Evolutionary conservation across 2,329 filamentous ascomycete genomes (phyloP).

Genomic region (Coniella lustricola): DNA sequence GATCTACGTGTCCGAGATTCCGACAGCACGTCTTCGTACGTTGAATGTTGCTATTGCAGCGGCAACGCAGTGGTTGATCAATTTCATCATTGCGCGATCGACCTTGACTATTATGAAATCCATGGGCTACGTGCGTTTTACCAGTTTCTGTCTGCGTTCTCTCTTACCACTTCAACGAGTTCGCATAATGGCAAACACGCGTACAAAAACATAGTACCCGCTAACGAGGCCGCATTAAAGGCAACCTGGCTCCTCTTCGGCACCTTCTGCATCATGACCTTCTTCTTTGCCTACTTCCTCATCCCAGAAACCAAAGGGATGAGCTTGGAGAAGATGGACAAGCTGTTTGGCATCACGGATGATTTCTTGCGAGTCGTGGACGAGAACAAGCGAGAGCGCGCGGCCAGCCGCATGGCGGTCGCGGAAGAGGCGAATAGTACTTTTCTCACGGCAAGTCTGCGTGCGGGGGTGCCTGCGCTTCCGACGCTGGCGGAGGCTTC

Average conservation of each 20-base stretch:
- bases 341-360: conserved; percentile 52
- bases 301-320: conserved; percentile 66
- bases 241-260: conserved; percentile 66
- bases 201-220: not conserved
- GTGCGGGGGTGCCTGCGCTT: not conserved
- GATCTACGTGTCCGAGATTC: conserved; percentile 59
- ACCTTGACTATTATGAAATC: conserved; percentile 61
- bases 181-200: too few relatives aligned
- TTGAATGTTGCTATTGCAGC: conserved; percentile 55
- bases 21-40: conserved; percentile 48
- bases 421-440: not conserved
- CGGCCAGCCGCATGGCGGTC: conserved; percentile 2
- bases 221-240: conserved; percentile 18
- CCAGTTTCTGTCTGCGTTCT: not conserved
- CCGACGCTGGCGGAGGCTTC: not conserved
- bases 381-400: conserved; percentile 14
- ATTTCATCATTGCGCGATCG: conserved; percentile 55
- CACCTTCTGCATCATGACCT: conserved; percentile 58
- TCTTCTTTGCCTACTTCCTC: conserved; percentile 58
- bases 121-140: conserved; percentile 34
- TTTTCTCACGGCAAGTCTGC: not conserved
- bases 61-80: conserved; percentile 58
- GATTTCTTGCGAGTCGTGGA: conserved; percentile 30
- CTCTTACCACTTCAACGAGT: too few relatives aligned
- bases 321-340: conserved; percentile 58